Conservation (phyloP, 2,329 filamentous ascomycete genomes). For the Ascosphaera pollenicola region DNA sequence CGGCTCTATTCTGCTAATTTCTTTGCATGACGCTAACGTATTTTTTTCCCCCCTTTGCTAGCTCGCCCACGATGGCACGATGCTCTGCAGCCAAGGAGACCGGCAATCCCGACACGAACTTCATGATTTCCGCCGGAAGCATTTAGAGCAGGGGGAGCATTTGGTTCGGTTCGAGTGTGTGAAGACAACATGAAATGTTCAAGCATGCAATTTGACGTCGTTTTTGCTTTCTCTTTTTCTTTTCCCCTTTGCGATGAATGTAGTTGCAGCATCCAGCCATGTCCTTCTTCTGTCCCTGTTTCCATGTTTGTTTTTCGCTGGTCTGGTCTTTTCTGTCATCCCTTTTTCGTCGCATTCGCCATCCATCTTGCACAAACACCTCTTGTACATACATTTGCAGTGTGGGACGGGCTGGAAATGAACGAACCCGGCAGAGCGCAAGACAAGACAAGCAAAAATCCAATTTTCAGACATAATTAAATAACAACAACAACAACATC, state of each 20-base stretch:
- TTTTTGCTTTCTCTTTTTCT: not conserved
- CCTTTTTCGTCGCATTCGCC: too few relatives aligned
- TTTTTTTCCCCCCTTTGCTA: slow-evolving; percentile 22
- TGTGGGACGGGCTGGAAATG: too few relatives aligned
- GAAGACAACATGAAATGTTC: slow-evolving; percentile 1
- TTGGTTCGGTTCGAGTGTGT: too few relatives aligned
- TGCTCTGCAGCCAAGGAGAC: slow-evolving; percentile 83
- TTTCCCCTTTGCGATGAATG: not conserved
- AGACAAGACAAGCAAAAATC: too few relatives aligned
- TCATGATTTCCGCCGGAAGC: slow-evolving; percentile 46
- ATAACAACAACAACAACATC: too few relatives aligned
- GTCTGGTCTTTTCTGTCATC: too few relatives aligned
- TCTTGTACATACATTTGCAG: too few relatives aligned
- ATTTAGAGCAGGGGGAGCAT: slow-evolving; percentile 7
- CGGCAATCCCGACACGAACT: slow-evolving; percentile 55
- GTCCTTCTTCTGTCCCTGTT: not conserved
- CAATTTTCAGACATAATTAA: too few relatives aligned
- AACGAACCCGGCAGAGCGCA: too few relatives aligned
- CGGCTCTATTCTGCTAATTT: slow-evolving; percentile 4
- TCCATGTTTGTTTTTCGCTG: not conserved
- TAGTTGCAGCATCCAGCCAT: not conserved
- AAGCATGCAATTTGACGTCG: not conserved
- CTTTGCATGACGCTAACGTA: slow-evolving; percentile 5
- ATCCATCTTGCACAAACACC: too few relatives aligned
- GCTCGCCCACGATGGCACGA: slow-evolving; percentile 94